Base-by-base conservation (phyloP, 805 yeast genomes). In the Candida qinlingensis region DNA sequence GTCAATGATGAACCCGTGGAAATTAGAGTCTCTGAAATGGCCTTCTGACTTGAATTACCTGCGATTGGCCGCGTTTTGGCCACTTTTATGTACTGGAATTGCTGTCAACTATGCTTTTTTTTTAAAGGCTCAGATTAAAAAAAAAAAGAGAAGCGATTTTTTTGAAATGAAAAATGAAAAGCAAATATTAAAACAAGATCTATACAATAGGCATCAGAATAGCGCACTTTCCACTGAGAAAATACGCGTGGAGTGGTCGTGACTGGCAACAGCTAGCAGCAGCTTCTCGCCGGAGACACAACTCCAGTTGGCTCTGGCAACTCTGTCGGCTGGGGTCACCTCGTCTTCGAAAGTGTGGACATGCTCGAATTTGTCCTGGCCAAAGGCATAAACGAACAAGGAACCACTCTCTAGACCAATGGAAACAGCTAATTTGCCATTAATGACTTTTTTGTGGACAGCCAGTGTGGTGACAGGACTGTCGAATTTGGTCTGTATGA, bases 321-420 rank as follows among this genome's bases (percentile, higher is more conserved):
- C 71, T 59, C 84, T 75, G 40, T 72, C 83, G 5, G 81, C 79
- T 9, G 96, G 94, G 0, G 81, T 69, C 4, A 74, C 59, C 2
- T 52, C 56, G 0, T 60, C 60, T 26, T 69, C 73, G 4, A 85
- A 47, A 2, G 62, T 55, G 3, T 54, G 51, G 3, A 74, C 41
- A 38, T 67, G 51, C 3, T 49, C 49, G 37, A 73, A 66, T 10
- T 60, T 61, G 4, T 62, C 56, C 0, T 53, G 53, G 1, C 57
- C 55, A 35, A 78, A 72, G 1, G 62, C 50, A 50, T 73, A 77
- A 1, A 85, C 49, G 4, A 63, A 57, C 8, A 90, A 65, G 2
- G 66, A 69, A 3, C 97, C 97, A 50, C 68, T 72, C 56, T 88
- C 96, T 35, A 80, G 67, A 1, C 97, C 97, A 10, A 75, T 77